A percentile compares a stretch with the other conserved stretches of the same genome.
These are phyloP conservation scores for Miscanthus sacchariflorus DNA, from an alignment of 202 grass and related monocot species.

Conservation along the genomic window DNA sequence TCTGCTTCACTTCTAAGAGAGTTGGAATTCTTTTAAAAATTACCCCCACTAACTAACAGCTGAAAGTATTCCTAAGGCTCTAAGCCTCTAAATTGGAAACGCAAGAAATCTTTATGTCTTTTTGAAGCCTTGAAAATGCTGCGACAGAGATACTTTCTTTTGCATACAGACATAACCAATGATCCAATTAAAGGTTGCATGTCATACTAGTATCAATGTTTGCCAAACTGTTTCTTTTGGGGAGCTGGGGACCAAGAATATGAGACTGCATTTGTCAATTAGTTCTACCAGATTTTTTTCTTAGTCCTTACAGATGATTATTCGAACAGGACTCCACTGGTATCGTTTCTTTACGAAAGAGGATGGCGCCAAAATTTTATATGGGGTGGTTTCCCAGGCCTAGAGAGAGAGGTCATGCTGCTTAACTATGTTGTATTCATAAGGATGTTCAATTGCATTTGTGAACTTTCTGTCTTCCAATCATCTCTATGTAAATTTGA, in stretches of 20 bases:
- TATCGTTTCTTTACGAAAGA: constrained; percentile 96
- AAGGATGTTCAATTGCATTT: constrained; percentile 32
- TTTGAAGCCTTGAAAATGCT: constrained; percentile 17
- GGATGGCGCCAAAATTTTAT: constrained; percentile 96
- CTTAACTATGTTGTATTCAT: constrained; percentile 40
- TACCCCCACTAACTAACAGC: constrained; percentile 2
- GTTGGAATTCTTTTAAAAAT: not conserved
- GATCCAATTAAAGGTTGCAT: not conserved
- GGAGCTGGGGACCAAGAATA: not conserved
- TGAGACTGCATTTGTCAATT: constrained; percentile 27
- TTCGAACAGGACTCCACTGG: constrained; percentile 67
- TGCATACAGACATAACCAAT: not conserved
- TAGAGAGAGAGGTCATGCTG: constrained; percentile 73
- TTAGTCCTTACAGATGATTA: constrained; percentile 49
- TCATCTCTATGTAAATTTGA: constrained; percentile 16
- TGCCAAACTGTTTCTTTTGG: not conserved
- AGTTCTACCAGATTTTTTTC: constrained; percentile 26
- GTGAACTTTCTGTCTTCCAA: not conserved
- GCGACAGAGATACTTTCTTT: not conserved
- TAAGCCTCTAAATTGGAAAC: not conserved
- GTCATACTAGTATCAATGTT: not conserved
- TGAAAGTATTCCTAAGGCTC: not conserved
- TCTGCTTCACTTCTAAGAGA: not conserved
- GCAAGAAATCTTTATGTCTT: not conserved
- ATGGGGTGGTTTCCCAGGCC: constrained; percentile 91